Conservation (phyloP, 1,139 yeast species). For the Taphrina wiesneri region DNA sequence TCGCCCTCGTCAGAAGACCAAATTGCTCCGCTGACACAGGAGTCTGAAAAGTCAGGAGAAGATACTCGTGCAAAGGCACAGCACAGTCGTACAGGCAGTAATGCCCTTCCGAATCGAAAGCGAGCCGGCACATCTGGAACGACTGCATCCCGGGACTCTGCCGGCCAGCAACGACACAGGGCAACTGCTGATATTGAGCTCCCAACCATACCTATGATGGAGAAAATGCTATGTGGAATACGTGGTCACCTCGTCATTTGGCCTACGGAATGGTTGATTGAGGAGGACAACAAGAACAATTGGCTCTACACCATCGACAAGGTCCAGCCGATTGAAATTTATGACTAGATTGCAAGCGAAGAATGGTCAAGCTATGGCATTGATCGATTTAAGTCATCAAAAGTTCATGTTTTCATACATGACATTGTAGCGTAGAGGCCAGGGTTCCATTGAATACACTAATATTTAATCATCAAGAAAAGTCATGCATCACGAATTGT, state of each 20-base stretch:
- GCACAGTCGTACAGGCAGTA: neutral
- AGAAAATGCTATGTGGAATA: constrained; percentile 67
- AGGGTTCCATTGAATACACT: neutral
- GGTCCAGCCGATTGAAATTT: constrained; percentile 92
- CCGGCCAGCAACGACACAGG: constrained; percentile 5
- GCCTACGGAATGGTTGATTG: constrained; percentile 86
- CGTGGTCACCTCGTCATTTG: constrained; percentile 87
- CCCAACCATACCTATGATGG: constrained; percentile 75
- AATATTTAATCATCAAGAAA: neutral
- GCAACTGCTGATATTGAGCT: constrained; percentile 46
- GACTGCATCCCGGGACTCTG: neutral
- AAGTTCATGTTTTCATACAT: neutral
- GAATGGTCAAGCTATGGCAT: neutral
- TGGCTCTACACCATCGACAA: constrained; percentile 96
- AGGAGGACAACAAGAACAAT: constrained; percentile 71
- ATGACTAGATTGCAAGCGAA: constrained; percentile 55
- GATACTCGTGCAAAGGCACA: neutral
- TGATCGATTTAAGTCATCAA: neutral
- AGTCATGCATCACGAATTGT: too few relatives aligned
- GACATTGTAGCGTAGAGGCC: neutral
- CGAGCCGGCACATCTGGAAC: constrained; percentile 1
- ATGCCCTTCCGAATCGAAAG: constrained; percentile 4
- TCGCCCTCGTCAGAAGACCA: neutral
- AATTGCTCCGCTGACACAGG: neutral
- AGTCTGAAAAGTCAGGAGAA: neutral